Evolutionary conservation across 2,329 filamentous ascomycete genomes (phyloP).

Genomic region (Penicillium rolfsii): DNA sequence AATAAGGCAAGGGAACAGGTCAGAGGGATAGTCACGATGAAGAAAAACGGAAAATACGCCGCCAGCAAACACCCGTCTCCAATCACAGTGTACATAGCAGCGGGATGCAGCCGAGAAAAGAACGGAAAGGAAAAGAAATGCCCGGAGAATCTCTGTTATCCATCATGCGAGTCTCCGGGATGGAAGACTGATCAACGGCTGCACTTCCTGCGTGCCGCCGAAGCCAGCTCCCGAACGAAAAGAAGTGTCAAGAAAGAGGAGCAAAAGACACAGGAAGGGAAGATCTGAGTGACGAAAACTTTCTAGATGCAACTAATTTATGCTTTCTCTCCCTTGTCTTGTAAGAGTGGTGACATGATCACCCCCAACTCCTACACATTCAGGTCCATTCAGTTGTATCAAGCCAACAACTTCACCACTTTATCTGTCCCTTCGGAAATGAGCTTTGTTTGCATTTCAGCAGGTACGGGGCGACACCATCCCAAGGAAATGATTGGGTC

Average conservation of each 20-base stretch:
- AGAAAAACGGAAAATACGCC: slow-evolving; percentile 14
- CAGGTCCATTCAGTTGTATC: background rate
- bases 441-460: background rate
- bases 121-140: slow-evolving; percentile 21
- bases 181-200: slow-evolving; percentile 30
- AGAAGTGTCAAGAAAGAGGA: background rate
- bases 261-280: background rate
- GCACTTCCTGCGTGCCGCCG: slow-evolving; percentile 44
- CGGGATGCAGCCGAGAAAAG: slow-evolving; percentile 19
- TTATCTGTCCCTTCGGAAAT: background rate
- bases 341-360: background rate
- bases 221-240: slow-evolving; percentile 22
- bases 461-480: background rate
- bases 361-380: background rate
- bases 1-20: background rate
- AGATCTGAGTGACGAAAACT: background rate
- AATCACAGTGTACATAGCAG: slow-evolving; percentile 19
- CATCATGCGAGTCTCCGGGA: slow-evolving; percentile 14
- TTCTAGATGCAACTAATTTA: background rate
- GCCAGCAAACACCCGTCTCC: slow-evolving; percentile 16
- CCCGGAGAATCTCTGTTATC: slow-evolving; percentile 15
- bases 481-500: background rate
- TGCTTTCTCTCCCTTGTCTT: background rate
- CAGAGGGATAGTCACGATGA: slow-evolving; percentile 4
- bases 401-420: background rate